A percentile compares a stretch with the other conserved stretches of the same genome.
Evolutionary conservation across 176 grass and related monocot genomes (phyloP).

Genomic region (Hyparrhenia diplandra): DNA sequence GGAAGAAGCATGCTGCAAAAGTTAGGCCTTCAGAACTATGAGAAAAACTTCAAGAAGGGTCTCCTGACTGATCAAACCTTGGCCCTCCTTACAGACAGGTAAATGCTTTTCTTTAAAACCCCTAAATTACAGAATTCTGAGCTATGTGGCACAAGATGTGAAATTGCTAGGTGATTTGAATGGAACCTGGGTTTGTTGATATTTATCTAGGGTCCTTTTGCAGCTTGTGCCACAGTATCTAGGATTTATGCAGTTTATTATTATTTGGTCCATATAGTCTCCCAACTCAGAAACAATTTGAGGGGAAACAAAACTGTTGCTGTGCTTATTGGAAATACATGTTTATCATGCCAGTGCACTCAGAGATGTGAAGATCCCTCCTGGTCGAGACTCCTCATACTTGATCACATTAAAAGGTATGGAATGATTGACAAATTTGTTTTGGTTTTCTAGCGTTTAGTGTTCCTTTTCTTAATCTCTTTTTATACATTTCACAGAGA

Average conservation of each 20-base stretch:
- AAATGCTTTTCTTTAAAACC: background rate
- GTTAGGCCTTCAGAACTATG: constrained; percentile 94
- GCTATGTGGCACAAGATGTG: background rate
- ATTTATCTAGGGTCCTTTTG: background rate
- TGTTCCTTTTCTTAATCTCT: constrained; percentile 9
- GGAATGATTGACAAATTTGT: background rate
- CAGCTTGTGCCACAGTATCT: background rate
- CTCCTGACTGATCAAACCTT: constrained; percentile 86
- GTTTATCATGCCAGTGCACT: constrained; percentile 62
- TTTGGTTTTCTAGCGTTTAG: constrained; percentile 4
- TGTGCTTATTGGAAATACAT: background rate
- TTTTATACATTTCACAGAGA: constrained; percentile 47
- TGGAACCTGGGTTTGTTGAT: background rate
- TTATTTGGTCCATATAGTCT: background rate
- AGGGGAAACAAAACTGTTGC: background rate
- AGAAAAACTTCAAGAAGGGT: constrained; percentile 97
- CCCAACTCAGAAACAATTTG: background rate
- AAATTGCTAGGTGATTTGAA: background rate
- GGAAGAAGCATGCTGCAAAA: constrained; percentile 68
- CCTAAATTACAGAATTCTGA: background rate
- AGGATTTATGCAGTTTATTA: background rate
- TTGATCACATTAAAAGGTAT: constrained; percentile 93
- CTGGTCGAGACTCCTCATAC: constrained; percentile 93
- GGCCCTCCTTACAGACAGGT: constrained; percentile 87
- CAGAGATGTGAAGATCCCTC: constrained; percentile 92